phyloP scores from a whole-genome alignment of 2,329 filamentous ascomycete genomes.

The Mycosphaerelloides madeirae region DNA sequence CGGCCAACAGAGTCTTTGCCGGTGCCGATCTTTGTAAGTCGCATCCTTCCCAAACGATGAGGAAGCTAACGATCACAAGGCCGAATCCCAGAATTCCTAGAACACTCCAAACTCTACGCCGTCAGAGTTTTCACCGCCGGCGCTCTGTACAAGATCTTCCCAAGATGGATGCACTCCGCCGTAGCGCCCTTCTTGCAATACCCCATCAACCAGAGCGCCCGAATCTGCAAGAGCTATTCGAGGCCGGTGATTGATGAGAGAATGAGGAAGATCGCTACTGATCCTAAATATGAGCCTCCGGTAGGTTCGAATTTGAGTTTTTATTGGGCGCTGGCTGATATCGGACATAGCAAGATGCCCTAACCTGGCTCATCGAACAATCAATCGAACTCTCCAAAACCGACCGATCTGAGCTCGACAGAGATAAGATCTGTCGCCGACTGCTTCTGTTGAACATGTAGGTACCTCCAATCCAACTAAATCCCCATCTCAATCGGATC shows the following conservation, averaged over 20 bases:
- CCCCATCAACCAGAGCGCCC: neutral
- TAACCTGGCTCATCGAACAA: constrained; percentile 21
- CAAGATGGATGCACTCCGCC: constrained; percentile 13
- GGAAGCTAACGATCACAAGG: neutral
- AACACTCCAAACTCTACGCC: constrained; percentile 16
- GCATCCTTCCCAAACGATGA: no score
- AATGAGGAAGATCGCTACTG: neutral
- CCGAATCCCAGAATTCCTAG: constrained; percentile 16
- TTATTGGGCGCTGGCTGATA: no score
- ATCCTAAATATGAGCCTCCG: constrained; percentile 5
- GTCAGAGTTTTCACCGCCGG: constrained; percentile 17
- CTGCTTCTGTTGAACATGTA: constrained; percentile 21
- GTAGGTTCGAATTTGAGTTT: no score
- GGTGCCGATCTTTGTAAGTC: constrained; percentile 16
- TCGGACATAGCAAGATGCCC: constrained; percentile 9
- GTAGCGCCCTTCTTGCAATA: constrained; percentile 8
- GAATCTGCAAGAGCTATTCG: constrained; percentile 5
- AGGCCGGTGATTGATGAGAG: constrained; percentile 4
- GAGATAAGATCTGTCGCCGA: constrained; percentile 15
- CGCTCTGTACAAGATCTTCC: constrained; percentile 16
- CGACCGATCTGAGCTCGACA: constrained; percentile 12
- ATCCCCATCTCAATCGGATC: no score
- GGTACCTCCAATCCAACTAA: no score
- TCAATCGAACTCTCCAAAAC: constrained; percentile 13
- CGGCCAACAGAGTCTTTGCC: constrained; percentile 22